Evolutionary conservation across 768 basidiomycete genomes (phyloP).

Genomic region (Rubroboletus satanas): DNA sequence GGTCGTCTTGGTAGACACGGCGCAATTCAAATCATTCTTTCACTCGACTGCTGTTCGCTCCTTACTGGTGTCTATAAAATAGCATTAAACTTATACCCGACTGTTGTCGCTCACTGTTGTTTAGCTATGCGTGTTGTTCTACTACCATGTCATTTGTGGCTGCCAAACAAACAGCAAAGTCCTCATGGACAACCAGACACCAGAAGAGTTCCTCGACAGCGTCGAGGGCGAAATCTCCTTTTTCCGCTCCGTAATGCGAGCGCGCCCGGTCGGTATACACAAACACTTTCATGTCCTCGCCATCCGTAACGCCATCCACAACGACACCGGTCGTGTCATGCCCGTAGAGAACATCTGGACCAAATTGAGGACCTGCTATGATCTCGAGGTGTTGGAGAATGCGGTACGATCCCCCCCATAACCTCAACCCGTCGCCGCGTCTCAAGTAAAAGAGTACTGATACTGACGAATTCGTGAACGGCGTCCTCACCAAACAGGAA

Average conservation of each 20-base stretch:
- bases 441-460: no score
- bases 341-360: conserved; percentile 66
- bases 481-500: conserved; percentile 30
- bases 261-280: conserved; percentile 80
- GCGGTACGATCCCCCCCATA: conserved; percentile 29
- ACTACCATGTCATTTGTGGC: conserved; percentile 12
- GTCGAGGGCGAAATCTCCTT: conserved; percentile 83
- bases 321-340: conserved; percentile 63
- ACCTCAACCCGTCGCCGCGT: neutral
- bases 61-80: conserved; percentile 27
- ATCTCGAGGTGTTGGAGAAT: conserved; percentile 74
- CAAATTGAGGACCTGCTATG: conserved; percentile 68
- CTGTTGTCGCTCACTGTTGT: conserved; percentile 20
- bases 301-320: conserved; percentile 66
- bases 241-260: conserved; percentile 77
- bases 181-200: conserved; percentile 29
- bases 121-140: conserved; percentile 22
- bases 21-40: conserved; percentile 18
- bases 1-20: conserved; percentile 16
- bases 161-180: conserved; percentile 21
- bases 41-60: conserved; percentile 18
- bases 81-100: conserved; percentile 31
- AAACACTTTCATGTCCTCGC: conserved; percentile 77
- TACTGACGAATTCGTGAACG: neutral
- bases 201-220: conserved; percentile 54